Evolutionary conservation across 345 rosid genomes (phyloP).

Genomic region (Euphorbia tirucalli): DNA sequence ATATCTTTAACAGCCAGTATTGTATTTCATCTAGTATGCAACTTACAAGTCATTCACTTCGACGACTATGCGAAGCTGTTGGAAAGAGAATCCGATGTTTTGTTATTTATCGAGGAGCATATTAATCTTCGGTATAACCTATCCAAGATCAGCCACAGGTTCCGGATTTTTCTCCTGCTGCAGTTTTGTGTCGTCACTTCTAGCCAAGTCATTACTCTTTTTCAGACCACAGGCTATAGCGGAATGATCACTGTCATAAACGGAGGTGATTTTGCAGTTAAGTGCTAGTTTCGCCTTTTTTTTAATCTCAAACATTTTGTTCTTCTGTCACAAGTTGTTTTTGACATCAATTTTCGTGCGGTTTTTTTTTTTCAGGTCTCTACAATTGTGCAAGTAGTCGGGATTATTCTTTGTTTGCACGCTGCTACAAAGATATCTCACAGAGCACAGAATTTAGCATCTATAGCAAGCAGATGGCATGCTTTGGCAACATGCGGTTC

Average conservation of each 20-base stretch:
- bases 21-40: constrained; percentile 83
- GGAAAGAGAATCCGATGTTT: constrained; percentile 64
- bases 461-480: constrained; percentile 84
- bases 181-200: constrained; percentile 72
- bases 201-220: constrained; percentile 68
- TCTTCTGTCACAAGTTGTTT: not conserved
- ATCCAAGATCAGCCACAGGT: constrained; percentile 95
- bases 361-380: constrained; percentile 52
- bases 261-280: constrained; percentile 87
- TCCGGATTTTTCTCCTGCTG: constrained; percentile 78
- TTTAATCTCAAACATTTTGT: not conserved
- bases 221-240: constrained; percentile 68
- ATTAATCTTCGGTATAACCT: constrained; percentile 67
- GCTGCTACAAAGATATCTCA: constrained; percentile 89
- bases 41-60: constrained; percentile 88
- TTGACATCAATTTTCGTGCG: not conserved
- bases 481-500: constrained; percentile 66
- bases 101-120: constrained; percentile 66
- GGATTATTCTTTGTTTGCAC: constrained; percentile 72
- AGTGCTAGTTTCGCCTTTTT: constrained; percentile 21
- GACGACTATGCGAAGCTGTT: constrained; percentile 70
- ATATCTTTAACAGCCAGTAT: constrained; percentile 70
- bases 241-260: constrained; percentile 63
- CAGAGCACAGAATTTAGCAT: constrained; percentile 74
- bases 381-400: constrained; percentile 77